These are phyloP conservation scores for Suillus weaverae DNA, from an alignment of 768 basidiomycete genomes.

Conservation along the genomic window DNA sequence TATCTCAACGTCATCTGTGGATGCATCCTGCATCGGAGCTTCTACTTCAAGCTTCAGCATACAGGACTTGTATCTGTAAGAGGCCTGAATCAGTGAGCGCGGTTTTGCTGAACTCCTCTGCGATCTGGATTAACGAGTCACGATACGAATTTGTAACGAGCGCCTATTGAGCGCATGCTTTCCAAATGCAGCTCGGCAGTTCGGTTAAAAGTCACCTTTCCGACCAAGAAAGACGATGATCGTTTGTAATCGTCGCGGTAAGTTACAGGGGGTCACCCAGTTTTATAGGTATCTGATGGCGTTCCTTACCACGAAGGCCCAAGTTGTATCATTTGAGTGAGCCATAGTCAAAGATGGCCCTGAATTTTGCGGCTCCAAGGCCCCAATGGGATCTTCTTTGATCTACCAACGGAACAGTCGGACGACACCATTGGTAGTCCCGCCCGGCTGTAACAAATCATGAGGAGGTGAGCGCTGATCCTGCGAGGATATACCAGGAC, in stretches of 20 bases:
- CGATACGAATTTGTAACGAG: neutral
- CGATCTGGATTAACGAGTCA: neutral
- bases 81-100: neutral
- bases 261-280: neutral
- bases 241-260: neutral
- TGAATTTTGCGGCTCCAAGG: neutral
- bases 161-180: neutral
- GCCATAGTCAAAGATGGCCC: neutral
- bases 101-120: neutral
- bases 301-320: neutral
- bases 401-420: neutral
- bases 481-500: neutral
- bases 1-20: neutral
- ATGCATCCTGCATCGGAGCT: neutral
- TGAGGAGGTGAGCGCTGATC: neutral
- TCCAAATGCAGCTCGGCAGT: neutral
- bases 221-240: neutral
- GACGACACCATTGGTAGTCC: neutral
- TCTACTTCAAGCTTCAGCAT: neutral
- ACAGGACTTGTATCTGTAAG: neutral
- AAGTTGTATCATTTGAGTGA: neutral
- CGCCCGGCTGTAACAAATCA: too few species aligned
- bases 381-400: neutral
- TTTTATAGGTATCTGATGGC: constrained; percentile 3
- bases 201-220: constrained; percentile 1